Evolutionary conservation across 2,329 filamentous ascomycete genomes (phyloP).

Genomic region (Colletotrichum sp.): DNA sequence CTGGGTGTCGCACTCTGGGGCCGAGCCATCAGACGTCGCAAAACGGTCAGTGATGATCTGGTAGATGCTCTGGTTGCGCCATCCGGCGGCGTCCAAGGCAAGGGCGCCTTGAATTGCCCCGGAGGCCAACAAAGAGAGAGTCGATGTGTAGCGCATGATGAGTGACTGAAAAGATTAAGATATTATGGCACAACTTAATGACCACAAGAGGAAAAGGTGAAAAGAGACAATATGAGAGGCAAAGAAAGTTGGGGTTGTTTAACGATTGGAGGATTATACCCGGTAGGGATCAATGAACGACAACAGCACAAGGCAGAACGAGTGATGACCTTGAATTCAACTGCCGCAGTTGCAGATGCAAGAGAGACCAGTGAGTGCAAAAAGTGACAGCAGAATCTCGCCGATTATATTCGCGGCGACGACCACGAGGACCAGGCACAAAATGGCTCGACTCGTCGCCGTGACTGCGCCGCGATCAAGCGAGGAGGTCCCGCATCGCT

Average conservation of each 20-base stretch:
- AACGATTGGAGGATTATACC: background rate
- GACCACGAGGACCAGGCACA: background rate
- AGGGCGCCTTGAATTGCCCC: slow-evolving; percentile 12
- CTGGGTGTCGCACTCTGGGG: slow-evolving; percentile 31
- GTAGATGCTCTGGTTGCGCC: slow-evolving; percentile 49
- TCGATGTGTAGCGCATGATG: slow-evolving; percentile 1
- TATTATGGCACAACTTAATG: background rate
- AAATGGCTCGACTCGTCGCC: background rate
- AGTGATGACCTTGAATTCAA: slow-evolving; percentile 13
- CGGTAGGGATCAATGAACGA: background rate
- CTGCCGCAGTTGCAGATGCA: background rate
- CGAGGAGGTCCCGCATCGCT: background rate
- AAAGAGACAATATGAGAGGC: background rate
- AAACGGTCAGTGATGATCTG: slow-evolving; percentile 51
- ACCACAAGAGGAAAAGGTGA: background rate
- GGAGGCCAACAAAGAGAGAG: slow-evolving; percentile 5
- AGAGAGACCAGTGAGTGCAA: background rate
- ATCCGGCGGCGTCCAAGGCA: slow-evolving; percentile 34
- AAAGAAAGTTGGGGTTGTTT: background rate
- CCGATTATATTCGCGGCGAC: background rate
- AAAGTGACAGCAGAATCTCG: background rate
- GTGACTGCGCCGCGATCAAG: background rate
- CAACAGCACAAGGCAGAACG: slow-evolving; percentile 13
- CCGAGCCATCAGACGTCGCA: slow-evolving; percentile 42
- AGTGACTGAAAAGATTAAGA: background rate